Percentiles rank a stretch among this genome's conserved stretches.
Evolutionary conservation across 106 monocot species (phyloP).

Genomic region (Amphibolis antarctica): DNA sequence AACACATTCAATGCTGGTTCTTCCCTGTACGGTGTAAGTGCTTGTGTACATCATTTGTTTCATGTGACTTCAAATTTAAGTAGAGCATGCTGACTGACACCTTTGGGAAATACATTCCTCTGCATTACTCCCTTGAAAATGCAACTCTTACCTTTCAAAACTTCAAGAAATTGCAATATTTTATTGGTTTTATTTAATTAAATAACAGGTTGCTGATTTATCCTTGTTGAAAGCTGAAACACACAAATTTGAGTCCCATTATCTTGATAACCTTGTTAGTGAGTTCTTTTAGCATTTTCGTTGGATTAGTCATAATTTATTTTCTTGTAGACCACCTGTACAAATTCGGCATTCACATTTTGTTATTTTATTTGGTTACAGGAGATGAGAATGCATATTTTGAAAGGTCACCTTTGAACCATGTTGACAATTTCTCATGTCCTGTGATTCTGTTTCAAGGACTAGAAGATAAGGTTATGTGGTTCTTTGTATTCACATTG

Average conservation of each 20-base stretch:
- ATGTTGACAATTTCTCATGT: conserved; percentile 69
- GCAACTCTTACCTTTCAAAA: no score
- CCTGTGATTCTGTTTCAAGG: conserved; percentile 97
- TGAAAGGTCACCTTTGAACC: conserved; percentile 86
- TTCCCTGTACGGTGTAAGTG: conserved; percentile 82
- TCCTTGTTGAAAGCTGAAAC: conserved; percentile 59
- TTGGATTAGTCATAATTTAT: neutral
- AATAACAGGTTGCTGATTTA: conserved; percentile 70
- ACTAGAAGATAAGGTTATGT: conserved; percentile 84
- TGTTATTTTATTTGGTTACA: conserved; percentile 8
- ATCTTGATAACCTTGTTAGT: conserved; percentile 81
- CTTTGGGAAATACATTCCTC: neutral
- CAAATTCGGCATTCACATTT: neutral
- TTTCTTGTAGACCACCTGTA: neutral
- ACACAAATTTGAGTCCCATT: conserved; percentile 91
- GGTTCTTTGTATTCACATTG: neutral
- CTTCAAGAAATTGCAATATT: neutral
- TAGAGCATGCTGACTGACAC: neutral
- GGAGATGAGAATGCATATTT: conserved; percentile 41
- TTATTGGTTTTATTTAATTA: conserved; percentile 4
- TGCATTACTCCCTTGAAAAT: no score
- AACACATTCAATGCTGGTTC: conserved; percentile 83
- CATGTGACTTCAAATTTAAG: no score
- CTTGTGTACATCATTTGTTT: neutral
- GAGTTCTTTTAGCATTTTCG: conserved; percentile 8